Conservation (phyloP, 495 filamentous ascomycete genomes). For the Neurospora sublineolata region DNA sequence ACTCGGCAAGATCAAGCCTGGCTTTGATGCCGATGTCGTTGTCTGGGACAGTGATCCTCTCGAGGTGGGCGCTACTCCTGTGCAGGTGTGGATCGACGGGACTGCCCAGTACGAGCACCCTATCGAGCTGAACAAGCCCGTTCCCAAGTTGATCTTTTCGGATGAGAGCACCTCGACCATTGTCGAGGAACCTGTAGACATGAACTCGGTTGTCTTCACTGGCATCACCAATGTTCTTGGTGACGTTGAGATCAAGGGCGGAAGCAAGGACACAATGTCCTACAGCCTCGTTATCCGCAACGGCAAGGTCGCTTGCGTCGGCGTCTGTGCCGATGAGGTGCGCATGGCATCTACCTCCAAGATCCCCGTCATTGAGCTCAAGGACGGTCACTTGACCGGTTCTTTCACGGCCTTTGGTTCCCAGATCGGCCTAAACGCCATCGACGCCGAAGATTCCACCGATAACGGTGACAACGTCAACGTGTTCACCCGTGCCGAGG, state of each 20-base stretch:
- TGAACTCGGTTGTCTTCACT: constrained; percentile 34
- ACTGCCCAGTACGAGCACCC: constrained; percentile 37
- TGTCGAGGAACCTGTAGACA: constrained; percentile 23
- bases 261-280: constrained; percentile 4
- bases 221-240: constrained; percentile 35
- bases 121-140: constrained; percentile 30
- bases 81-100: constrained; percentile 57
- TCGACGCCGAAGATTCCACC: constrained; percentile 39
- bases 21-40: constrained; percentile 55
- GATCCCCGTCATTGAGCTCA: constrained; percentile 30
- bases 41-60: constrained; percentile 58
- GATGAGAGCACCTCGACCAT: constrained; percentile 18
- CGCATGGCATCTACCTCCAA: constrained; percentile 16
- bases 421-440: constrained; percentile 44
- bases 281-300: constrained; percentile 30
- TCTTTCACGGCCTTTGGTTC: constrained; percentile 44
- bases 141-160: constrained; percentile 12
- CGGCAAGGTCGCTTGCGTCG: constrained; percentile 40
- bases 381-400: constrained; percentile 44
- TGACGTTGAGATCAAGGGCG: background rate
- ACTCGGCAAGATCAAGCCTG: constrained; percentile 48
- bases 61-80: constrained; percentile 45
- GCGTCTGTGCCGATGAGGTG: constrained; percentile 28
- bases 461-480: constrained; percentile 29
- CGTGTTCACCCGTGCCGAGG: constrained; percentile 34